Percentiles rank a stretch among this genome's conserved stretches.
Evolutionary conservation across 106 monocot genomes (phyloP).

Genomic region (Triglochin maritima): DNA sequence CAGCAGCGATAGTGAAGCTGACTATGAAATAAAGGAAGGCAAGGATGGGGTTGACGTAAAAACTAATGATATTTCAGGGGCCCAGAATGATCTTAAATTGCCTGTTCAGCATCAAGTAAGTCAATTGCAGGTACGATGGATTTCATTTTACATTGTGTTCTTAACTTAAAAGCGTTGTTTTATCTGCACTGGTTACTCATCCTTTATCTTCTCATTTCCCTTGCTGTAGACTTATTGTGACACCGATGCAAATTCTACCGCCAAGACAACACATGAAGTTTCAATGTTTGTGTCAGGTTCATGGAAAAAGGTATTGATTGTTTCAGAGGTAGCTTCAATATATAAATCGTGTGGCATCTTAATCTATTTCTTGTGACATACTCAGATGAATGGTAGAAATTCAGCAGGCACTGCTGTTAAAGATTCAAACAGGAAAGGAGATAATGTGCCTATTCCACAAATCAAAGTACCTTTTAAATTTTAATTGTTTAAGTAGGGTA

Average conservation of each 20-base stretch:
- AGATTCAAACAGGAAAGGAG: background rate
- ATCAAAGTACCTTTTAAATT: background rate
- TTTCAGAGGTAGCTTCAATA: background rate
- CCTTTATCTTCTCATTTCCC: background rate
- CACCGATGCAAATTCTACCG: slow-evolving; percentile 35
- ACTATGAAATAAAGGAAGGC: slow-evolving; percentile 22
- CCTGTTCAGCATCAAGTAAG: background rate
- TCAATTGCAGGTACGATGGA: background rate
- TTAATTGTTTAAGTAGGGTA: no score
- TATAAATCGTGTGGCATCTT: background rate
- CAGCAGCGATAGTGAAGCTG: slow-evolving; percentile 64
- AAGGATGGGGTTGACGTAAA: background rate
- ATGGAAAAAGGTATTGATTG: slow-evolving; percentile 71
- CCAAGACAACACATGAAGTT: slow-evolving; percentile 71
- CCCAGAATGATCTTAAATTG: background rate
- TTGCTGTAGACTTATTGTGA: slow-evolving; percentile 55
- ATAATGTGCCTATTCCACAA: background rate
- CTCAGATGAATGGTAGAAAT: background rate
- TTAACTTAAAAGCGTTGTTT: background rate
- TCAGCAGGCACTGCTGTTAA: background rate
- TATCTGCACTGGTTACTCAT: background rate
- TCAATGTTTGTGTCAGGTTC: slow-evolving; percentile 69
- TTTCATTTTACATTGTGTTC: background rate
- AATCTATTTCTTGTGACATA: background rate
- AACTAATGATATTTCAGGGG: background rate